A percentile compares a stretch with the other conserved stretches of the same genome.
Conservation (phyloP, 2,329 filamentous ascomycete genomes). For the Diaporthe aspalathi region DNA sequence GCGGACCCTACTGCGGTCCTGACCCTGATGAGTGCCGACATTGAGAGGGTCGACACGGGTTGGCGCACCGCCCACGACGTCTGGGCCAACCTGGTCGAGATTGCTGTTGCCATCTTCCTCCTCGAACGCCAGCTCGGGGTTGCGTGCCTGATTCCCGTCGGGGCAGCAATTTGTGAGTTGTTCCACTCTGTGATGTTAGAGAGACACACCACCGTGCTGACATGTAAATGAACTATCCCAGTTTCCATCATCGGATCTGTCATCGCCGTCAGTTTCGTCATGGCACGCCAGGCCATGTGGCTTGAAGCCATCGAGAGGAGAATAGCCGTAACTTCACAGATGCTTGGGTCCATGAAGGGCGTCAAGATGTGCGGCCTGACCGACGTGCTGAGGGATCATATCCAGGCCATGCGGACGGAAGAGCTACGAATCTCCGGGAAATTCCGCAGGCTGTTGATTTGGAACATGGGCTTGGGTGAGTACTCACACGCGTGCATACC, state of each 20-base stretch:
- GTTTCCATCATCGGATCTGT: slow-evolving; percentile 55
- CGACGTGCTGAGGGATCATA: slow-evolving; percentile 19
- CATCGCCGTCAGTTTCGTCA: slow-evolving; percentile 49
- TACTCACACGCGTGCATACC: too few relatives aligned
- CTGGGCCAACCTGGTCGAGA: slow-evolving; percentile 67
- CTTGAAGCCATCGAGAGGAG: slow-evolving; percentile 54
- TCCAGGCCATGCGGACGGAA: slow-evolving; percentile 45
- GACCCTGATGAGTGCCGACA: slow-evolving; percentile 61
- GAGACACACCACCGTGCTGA: not conserved
- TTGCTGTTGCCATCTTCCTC: slow-evolving; percentile 67
- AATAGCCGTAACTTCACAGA: slow-evolving; percentile 48
- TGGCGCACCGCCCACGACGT: slow-evolving; percentile 65
- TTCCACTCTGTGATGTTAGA: too few relatives aligned
- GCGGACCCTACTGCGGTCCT: slow-evolving; percentile 55
- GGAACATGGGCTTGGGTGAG: slow-evolving; percentile 18
- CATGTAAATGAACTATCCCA: slow-evolving; percentile 35
- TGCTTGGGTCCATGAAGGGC: slow-evolving; percentile 55
- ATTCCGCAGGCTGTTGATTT: slow-evolving; percentile 52
- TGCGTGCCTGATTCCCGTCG: not conserved
- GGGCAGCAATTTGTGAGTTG: slow-evolving; percentile 10
- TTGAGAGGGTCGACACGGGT: slow-evolving; percentile 55
- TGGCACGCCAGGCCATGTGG: slow-evolving; percentile 51
- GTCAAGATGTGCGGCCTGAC: slow-evolving; percentile 52
- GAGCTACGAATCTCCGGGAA: slow-evolving; percentile 49
- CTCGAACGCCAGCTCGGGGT: slow-evolving; percentile 45